These are phyloP conservation scores for Podospora pseudopauciseta DNA, from an alignment of 495 filamentous ascomycete species.

Conservation along the genomic window DNA sequence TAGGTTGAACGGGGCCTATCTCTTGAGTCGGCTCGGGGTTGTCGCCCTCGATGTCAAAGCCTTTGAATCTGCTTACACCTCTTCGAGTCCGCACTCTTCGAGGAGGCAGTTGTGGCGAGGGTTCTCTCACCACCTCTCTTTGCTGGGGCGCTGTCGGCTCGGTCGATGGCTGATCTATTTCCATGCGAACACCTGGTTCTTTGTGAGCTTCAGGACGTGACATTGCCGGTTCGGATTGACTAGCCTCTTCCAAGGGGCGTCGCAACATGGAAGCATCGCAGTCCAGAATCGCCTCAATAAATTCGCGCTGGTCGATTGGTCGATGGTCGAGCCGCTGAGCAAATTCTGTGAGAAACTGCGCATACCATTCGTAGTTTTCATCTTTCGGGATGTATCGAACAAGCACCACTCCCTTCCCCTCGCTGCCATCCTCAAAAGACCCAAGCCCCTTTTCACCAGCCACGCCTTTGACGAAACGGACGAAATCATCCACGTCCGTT, in stretches of 20 bases:
- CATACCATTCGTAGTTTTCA: conserved; percentile 63
- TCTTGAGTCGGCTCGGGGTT: background rate
- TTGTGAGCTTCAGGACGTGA: conserved; percentile 5
- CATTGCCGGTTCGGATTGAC: conserved; percentile 15
- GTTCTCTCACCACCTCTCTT: conserved; percentile 12
- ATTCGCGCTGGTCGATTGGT: conserved; percentile 85
- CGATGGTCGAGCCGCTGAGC: conserved; percentile 70
- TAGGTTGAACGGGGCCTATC: background rate
- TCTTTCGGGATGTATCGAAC: conserved; percentile 70
- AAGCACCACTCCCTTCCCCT: conserved; percentile 68
- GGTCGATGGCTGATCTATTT: conserved; percentile 28
- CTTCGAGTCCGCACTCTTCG: conserved; percentile 35
- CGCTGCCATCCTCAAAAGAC: conserved; percentile 57
- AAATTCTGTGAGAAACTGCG: conserved; percentile 60
- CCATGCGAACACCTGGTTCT: conserved; percentile 25
- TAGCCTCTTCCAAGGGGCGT: conserved; percentile 53
- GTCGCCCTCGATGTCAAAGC: conserved; percentile 52
- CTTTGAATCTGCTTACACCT: conserved; percentile 65
- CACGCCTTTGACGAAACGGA: conserved; percentile 69
- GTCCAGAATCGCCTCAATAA: conserved; percentile 82
- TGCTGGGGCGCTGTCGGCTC: conserved; percentile 13
- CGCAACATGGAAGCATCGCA: conserved; percentile 69
- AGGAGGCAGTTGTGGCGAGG: conserved; percentile 15
- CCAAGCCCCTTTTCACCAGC: conserved; percentile 68
- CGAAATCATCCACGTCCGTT: conserved; percentile 72